Conservation (phyloP, 176 grass and related monocot species). For the Microstegium vimineum region DNA sequence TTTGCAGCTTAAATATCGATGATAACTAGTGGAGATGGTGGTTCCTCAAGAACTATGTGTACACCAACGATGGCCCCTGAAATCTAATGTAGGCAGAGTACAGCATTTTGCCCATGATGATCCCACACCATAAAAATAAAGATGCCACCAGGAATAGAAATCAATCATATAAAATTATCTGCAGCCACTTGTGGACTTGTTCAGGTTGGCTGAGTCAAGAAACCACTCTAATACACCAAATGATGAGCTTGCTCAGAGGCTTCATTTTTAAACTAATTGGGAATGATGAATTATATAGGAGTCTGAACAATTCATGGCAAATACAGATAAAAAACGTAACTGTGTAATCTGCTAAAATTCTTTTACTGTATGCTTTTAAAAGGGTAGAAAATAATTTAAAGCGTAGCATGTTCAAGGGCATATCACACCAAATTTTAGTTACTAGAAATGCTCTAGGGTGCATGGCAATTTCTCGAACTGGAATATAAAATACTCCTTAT, state of each 20-base stretch:
- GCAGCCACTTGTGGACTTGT: not conserved
- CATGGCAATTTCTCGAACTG: not conserved
- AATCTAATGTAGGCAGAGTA: not conserved
- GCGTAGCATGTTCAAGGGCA: not conserved
- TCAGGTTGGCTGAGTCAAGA: constrained; percentile 19
- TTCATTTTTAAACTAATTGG: not conserved
- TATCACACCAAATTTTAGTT: not conserved
- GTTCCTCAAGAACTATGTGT: not conserved
- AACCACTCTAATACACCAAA: constrained; percentile 19
- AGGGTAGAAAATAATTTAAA: not conserved
- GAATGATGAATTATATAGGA: not conserved
- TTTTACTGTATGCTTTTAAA: not conserved
- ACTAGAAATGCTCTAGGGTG: not conserved
- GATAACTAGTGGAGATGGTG: not conserved
- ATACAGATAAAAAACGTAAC: not conserved
- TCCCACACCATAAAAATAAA: not conserved
- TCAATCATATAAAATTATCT: not conserved
- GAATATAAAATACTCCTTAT: not conserved
- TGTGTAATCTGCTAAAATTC: not conserved
- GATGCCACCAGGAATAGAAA: not conserved
- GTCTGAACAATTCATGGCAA: not conserved
- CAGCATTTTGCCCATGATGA: not conserved
- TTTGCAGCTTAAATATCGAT: not conserved
- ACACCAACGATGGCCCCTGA: not conserved
- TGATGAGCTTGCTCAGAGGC: not conserved